phyloP scores from a whole-genome alignment of 345 rosid genomes.

The Bruguiera gymnorhiza region DNA sequence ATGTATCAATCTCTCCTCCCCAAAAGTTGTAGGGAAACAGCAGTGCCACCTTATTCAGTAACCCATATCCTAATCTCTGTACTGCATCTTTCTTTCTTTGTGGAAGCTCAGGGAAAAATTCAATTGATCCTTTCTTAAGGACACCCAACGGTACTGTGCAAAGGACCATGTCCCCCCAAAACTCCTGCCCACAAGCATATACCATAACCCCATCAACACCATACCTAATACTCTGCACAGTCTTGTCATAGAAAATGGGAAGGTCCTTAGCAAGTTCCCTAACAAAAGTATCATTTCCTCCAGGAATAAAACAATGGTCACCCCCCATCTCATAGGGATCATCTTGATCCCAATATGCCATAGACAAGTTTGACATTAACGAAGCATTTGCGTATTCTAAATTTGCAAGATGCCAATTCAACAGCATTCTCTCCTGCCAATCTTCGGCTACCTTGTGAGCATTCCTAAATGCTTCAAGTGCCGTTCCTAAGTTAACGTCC shows the following conservation, averaged over 20 bases:
- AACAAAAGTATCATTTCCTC: conserved; percentile 83
- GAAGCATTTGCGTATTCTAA: conserved; percentile 95
- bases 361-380: conserved; percentile 73
- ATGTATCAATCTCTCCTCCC: conserved; percentile 92
- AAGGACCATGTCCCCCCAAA: conserved; percentile 82
- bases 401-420: conserved; percentile 94
- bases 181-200: conserved; percentile 69
- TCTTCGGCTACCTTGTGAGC: conserved; percentile 80
- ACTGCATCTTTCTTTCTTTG: conserved; percentile 75
- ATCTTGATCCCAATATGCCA: conserved; percentile 99
- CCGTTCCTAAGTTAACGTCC: conserved; percentile 80
- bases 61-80: conserved; percentile 74
- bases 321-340: conserved; percentile 99
- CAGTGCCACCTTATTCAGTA: conserved; percentile 88
- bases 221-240: conserved; percentile 72
- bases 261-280: conserved; percentile 84
- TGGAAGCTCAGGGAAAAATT: conserved; percentile 86
- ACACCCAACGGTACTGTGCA: conserved; percentile 86
- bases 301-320: conserved; percentile 95
- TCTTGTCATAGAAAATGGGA: conserved; percentile 68
- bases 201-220: conserved; percentile 76
- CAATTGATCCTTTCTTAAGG: conserved; percentile 71
- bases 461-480: conserved; percentile 74
- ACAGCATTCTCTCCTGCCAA: conserved; percentile 73
- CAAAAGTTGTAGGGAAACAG: conserved; percentile 83